phyloP scores from a whole-genome alignment of 805 yeast genomes.

The Trichomonascus vanleenenianus region DNA sequence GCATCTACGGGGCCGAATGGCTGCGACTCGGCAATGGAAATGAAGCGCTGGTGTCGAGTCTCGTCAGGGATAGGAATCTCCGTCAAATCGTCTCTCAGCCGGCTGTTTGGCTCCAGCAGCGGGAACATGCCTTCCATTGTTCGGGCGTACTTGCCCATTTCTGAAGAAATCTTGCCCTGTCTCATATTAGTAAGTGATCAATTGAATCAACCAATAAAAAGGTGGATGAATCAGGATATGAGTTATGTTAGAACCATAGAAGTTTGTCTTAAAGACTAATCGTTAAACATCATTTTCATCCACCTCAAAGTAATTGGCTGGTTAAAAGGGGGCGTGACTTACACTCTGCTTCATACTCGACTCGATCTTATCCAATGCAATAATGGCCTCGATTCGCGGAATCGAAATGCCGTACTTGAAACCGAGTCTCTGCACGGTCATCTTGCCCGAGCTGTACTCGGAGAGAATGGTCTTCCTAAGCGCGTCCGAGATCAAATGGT shows the following conservation, averaged over 20 bases:
- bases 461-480: constrained; percentile 39
- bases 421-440: constrained; percentile 58
- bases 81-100: no score
- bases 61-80: constrained; percentile 58
- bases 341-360: constrained; percentile 23
- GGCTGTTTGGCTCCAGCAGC: no score
- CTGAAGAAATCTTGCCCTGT: constrained; percentile 45
- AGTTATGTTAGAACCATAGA: constrained; percentile 31
- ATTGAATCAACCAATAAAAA: background rate
- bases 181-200: constrained; percentile 18
- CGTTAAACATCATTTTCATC: constrained; percentile 41
- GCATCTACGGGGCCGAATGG: constrained; percentile 97
- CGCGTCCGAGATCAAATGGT: constrained; percentile 47
- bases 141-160: constrained; percentile 49
- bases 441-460: background rate
- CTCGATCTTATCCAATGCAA: constrained; percentile 61
- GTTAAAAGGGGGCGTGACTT: background rate
- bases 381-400: constrained; percentile 83
- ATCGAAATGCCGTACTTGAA: constrained; percentile 71
- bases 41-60: constrained; percentile 71
- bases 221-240: background rate
- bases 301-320: constrained; percentile 32
- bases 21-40: constrained; percentile 87
- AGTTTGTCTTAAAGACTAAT: constrained; percentile 73
- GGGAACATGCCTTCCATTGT: constrained; percentile 80